Conservation (phyloP, 2,329 filamentous ascomycete species). For the Ceratocystis destructans region DNA sequence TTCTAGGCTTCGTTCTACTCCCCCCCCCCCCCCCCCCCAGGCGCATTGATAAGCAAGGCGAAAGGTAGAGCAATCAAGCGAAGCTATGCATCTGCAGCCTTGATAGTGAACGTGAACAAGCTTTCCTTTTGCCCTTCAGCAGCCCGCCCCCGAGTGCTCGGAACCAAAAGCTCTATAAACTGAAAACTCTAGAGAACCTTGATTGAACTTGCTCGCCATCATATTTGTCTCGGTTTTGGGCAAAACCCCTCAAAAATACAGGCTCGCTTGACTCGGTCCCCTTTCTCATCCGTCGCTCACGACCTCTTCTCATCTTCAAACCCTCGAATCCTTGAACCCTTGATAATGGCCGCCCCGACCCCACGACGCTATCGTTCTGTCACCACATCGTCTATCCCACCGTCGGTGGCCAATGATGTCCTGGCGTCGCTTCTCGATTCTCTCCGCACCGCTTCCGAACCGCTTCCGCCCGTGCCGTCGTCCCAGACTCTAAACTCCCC, state of each 20-base stretch:
- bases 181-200: too few relatives aligned
- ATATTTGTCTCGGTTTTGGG: too few relatives aligned
- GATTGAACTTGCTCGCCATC: too few relatives aligned
- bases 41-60: conserved; percentile 6
- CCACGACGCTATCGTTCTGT: conserved; percentile 49
- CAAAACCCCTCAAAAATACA: too few relatives aligned
- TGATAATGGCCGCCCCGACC: conserved; percentile 22
- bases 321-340: not conserved
- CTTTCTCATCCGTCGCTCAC: not conserved
- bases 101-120: not conserved
- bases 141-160: not conserved
- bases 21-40: not conserved
- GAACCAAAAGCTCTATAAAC: too few relatives aligned
- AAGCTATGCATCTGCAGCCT: conserved; percentile 6
- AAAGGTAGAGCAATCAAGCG: not conserved
- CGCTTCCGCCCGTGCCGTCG: conserved; percentile 12
- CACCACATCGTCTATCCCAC: conserved; percentile 44
- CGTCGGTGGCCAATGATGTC: conserved; percentile 46
- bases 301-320: not conserved
- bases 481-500: not conserved
- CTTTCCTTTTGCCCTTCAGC: not conserved
- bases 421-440: conserved; percentile 41
- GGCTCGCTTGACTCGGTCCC: not conserved
- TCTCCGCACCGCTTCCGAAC: conserved; percentile 30
- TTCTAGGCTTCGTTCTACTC: not conserved